A percentile compares a stretch with the other conserved stretches of the same genome.
phyloP scores from a whole-genome alignment of 2,329 filamentous ascomycete species.

The Fusarium sp. region DNA sequence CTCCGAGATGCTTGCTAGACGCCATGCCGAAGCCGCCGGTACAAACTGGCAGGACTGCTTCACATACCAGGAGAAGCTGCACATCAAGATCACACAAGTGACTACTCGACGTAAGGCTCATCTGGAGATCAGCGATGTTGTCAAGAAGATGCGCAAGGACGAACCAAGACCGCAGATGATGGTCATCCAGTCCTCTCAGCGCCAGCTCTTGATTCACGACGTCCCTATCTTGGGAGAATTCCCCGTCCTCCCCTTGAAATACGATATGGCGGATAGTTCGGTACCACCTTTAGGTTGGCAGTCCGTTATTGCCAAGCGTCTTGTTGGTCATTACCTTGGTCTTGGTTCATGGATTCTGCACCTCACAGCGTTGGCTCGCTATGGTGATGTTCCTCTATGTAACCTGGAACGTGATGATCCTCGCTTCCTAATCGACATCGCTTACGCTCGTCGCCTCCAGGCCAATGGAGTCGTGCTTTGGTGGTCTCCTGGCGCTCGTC shows the following conservation, averaged over 20 bases:
- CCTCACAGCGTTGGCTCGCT: conserved; percentile 85
- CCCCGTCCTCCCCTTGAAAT: conserved; percentile 82
- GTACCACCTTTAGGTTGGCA: conserved; percentile 96
- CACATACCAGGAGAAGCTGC: conserved; percentile 84
- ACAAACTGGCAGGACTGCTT: conserved; percentile 84
- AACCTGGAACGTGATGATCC: conserved; percentile 96
- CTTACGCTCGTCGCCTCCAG: conserved; percentile 90
- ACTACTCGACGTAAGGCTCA: conserved; percentile 90
- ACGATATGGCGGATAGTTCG: conserved; percentile 85
- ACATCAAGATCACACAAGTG: conserved; percentile 87
- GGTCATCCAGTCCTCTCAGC: conserved; percentile 90
- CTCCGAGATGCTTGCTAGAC: conserved; percentile 75
- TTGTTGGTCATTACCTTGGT: conserved; percentile 90
- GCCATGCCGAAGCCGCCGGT: conserved; percentile 72
- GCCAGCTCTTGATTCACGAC: conserved; percentile 82
- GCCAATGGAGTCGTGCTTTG: conserved; percentile 94
- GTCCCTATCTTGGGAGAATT: conserved; percentile 86
- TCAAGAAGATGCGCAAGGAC: conserved; percentile 91
- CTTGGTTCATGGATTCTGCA: conserved; percentile 94
- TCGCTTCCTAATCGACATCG: conserved; percentile 93
- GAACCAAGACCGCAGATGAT: conserved; percentile 83
- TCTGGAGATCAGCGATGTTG: conserved; percentile 84
- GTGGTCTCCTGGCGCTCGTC: conserved; percentile 90
- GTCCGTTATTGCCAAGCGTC: conserved; percentile 82
- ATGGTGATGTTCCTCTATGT: conserved; percentile 93